These are phyloP conservation scores for Lasiodiplodia theobromae DNA, from an alignment of 2,329 filamentous ascomycete genomes.

Conservation along the genomic window DNA sequence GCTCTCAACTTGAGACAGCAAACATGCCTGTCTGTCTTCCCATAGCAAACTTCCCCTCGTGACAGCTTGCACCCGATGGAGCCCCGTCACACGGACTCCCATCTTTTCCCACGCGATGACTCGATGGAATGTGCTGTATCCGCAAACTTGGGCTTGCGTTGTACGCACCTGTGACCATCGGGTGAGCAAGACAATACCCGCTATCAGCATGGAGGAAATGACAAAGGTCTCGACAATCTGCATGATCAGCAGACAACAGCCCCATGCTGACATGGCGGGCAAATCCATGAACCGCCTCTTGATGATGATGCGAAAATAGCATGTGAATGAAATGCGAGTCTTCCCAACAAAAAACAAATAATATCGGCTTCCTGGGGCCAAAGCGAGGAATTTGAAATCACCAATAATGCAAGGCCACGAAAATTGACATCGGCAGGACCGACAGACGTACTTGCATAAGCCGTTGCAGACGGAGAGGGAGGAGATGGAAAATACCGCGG, in stretches of 20 bases:
- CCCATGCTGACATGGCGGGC: too few species aligned
- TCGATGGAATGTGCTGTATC: neutral
- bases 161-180: neutral
- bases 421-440: neutral
- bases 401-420: neutral
- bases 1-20: neutral
- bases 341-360: neutral
- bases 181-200: neutral
- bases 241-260: neutral
- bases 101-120: neutral
- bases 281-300: too few species aligned
- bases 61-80: neutral
- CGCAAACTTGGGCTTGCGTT: neutral
- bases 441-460: neutral
- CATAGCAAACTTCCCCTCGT: neutral
- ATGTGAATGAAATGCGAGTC: neutral
- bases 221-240: neutral
- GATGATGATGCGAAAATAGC: neutral
- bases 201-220: neutral
- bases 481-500: neutral
- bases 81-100: neutral
- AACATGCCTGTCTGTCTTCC: too few species aligned
- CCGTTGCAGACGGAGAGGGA: neutral
- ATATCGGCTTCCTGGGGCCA: too few species aligned
- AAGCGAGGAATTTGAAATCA: neutral